phyloP scores from a whole-genome alignment of 176 grass and related monocot genomes.

The Poa pratensis region DNA sequence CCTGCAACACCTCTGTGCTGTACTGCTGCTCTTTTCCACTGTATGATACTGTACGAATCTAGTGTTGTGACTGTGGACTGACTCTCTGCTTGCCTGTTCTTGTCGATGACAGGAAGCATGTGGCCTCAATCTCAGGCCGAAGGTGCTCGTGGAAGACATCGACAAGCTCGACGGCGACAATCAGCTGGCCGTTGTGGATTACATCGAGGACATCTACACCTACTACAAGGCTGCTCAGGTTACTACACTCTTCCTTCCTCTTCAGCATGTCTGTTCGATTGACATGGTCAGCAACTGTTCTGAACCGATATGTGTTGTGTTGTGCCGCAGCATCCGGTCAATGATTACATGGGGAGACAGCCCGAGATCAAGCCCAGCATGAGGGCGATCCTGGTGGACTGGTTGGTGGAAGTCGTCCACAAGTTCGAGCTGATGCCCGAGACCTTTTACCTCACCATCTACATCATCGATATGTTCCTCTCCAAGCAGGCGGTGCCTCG shows the following conservation, averaged over 20 bases:
- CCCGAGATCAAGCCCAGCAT: slow-evolving; percentile 47
- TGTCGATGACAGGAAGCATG: slow-evolving; percentile 50
- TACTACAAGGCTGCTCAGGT: slow-evolving; percentile 67
- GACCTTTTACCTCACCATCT: slow-evolving; percentile 67
- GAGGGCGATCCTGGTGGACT: slow-evolving; percentile 56
- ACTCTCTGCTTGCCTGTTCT: neutral
- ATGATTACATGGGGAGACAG: slow-evolving; percentile 71
- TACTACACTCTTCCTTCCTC: neutral
- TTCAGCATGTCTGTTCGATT: neutral
- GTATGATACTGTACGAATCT: neutral
- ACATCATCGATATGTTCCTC: slow-evolving; percentile 63
- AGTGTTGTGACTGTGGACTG: neutral
- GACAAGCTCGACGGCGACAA: slow-evolving; percentile 57
- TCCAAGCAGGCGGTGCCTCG: slow-evolving; percentile 41
- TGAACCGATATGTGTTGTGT: slow-evolving; percentile 8
- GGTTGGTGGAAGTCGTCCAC: slow-evolving; percentile 55
- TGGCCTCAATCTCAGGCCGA: slow-evolving; percentile 47
- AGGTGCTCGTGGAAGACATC: slow-evolving; percentile 49
- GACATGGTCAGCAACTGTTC: slow-evolving; percentile 1
- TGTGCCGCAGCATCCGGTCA: slow-evolving; percentile 54
- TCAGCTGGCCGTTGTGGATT: slow-evolving; percentile 63
- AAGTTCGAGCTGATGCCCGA: slow-evolving; percentile 65
- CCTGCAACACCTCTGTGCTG: neutral
- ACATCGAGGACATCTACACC: slow-evolving; percentile 71
- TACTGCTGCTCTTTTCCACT: neutral